phyloP scores from a whole-genome alignment of 352 stramenopile genomes.

The Phytophthora niederhauseri region DNA sequence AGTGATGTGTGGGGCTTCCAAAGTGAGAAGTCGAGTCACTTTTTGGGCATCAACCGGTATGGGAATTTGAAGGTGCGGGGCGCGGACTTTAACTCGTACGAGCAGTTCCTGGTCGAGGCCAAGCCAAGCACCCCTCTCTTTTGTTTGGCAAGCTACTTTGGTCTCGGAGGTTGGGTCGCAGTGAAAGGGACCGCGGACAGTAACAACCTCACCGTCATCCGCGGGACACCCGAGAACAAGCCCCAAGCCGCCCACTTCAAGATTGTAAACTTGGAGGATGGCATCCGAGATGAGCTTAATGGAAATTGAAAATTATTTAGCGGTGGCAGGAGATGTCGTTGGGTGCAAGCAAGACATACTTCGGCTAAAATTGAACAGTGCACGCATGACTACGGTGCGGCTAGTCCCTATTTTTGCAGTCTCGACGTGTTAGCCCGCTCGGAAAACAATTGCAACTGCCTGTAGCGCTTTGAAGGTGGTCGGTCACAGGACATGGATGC shows the following conservation, averaged over 20 bases:
- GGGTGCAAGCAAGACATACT: neutral
- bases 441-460: conserved; percentile 4
- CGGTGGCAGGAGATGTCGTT: neutral
- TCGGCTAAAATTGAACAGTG: conserved; percentile 23
- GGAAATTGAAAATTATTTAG: conserved; percentile 13
- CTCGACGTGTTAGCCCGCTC: neutral
- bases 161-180: conserved; percentile 67
- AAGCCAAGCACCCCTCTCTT: conserved; percentile 64
- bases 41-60: conserved; percentile 75
- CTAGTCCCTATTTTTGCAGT: conserved; percentile 31
- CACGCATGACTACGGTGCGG: conserved; percentile 3
- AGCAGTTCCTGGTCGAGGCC: conserved; percentile 72
- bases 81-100: conserved; percentile 69
- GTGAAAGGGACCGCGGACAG: conserved; percentile 20
- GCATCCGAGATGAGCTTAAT: neutral
- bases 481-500: conserved; percentile 21
- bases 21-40: conserved; percentile 67
- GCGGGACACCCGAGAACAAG: conserved; percentile 75
- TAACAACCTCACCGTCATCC: conserved; percentile 52
- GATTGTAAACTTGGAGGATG: conserved; percentile 61
- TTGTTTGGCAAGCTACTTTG: conserved; percentile 75
- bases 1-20: conserved; percentile 83
- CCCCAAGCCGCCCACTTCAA: conserved; percentile 55
- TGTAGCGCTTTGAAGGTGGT: neutral
- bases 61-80: conserved; percentile 71